Conservation (phyloP, 495 filamentous ascomycete genomes). For the Xylaria castorea region DNA sequence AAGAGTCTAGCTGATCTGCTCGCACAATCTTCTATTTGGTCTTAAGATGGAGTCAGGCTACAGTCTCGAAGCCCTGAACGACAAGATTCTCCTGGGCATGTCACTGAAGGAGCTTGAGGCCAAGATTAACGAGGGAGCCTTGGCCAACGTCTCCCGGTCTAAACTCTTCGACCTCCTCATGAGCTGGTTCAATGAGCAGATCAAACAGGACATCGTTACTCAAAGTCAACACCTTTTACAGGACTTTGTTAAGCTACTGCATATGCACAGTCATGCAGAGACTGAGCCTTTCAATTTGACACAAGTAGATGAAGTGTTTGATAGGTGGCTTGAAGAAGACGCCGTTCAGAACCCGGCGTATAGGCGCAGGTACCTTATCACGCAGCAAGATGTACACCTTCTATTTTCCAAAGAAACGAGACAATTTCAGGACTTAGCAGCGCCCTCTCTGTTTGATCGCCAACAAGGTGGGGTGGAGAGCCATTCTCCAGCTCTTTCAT, state of each 20-base stretch:
- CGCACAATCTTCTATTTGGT: not conserved
- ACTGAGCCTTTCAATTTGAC: constrained; percentile 23
- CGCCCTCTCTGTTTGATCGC: not conserved
- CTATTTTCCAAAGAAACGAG: not conserved
- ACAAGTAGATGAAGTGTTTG: constrained; percentile 34
- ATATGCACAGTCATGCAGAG: constrained; percentile 19
- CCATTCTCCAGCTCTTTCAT: not conserved
- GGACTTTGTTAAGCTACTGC: constrained; percentile 30
- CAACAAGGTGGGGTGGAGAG: not conserved
- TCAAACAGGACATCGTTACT: constrained; percentile 33
- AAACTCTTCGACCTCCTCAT: constrained; percentile 35
- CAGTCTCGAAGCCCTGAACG: not conserved
- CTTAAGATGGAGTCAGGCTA: constrained; percentile 28
- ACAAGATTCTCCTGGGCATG: constrained; percentile 24
- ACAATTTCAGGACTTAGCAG: not conserved
- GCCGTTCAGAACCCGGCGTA: constrained; percentile 29
- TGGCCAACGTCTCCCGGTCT: constrained; percentile 15
- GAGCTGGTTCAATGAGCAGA: constrained; percentile 45
- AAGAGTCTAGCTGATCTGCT: not conserved
- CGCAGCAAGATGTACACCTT: constrained; percentile 32
- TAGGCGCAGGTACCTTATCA: constrained; percentile 38
- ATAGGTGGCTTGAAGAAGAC: constrained; percentile 40
- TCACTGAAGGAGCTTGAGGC: constrained; percentile 34
- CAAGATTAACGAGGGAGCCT: constrained; percentile 22
- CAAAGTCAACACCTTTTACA: constrained; percentile 33